These are phyloP conservation scores for Lasiosphaeria ovina DNA, from an alignment of 495 filamentous ascomycete species.

Conservation along the genomic window DNA sequence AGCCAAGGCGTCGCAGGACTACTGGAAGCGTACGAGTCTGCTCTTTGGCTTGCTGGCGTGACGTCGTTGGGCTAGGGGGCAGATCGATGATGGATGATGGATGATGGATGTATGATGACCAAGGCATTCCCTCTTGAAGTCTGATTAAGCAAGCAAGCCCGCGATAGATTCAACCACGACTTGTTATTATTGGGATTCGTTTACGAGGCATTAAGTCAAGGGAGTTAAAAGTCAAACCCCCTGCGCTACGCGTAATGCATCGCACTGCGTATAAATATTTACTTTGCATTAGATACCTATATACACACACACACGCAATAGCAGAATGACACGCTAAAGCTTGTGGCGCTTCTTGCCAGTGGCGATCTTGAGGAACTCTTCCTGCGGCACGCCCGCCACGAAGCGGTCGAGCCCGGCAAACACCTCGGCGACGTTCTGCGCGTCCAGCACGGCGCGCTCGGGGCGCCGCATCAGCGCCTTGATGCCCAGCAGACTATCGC, in stretches of 20 bases:
- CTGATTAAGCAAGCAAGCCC: too few species aligned
- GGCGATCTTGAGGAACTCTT: slow-evolving; percentile 69
- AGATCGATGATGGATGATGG: neutral
- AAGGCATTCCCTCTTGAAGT: too few species aligned
- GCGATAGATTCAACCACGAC: too few species aligned
- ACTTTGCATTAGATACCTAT: neutral
- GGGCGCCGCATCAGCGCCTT: slow-evolving; percentile 80
- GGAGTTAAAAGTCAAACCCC: too few species aligned
- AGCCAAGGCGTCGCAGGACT: slow-evolving; percentile 60
- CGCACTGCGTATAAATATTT: neutral
- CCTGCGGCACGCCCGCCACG: slow-evolving; percentile 71
- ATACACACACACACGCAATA: slow-evolving; percentile 5
- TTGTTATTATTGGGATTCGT: too few species aligned
- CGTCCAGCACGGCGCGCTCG: slow-evolving; percentile 69
- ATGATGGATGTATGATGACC: too few species aligned
- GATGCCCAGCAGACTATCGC: slow-evolving; percentile 73
- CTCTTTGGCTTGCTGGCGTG: slow-evolving; percentile 59
- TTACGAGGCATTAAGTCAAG: too few species aligned
- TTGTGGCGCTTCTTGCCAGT: slow-evolving; percentile 74
- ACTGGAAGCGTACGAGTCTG: slow-evolving; percentile 76
- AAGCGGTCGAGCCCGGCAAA: slow-evolving; percentile 85
- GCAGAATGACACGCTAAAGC: slow-evolving; percentile 47
- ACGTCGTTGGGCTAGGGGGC: slow-evolving; percentile 11
- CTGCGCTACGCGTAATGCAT: too few species aligned
- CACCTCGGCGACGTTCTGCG: slow-evolving; percentile 75